Evolutionary conservation across 2,329 filamentous ascomycete species (phyloP).

Genomic region (Huntiella abstrusa): DNA sequence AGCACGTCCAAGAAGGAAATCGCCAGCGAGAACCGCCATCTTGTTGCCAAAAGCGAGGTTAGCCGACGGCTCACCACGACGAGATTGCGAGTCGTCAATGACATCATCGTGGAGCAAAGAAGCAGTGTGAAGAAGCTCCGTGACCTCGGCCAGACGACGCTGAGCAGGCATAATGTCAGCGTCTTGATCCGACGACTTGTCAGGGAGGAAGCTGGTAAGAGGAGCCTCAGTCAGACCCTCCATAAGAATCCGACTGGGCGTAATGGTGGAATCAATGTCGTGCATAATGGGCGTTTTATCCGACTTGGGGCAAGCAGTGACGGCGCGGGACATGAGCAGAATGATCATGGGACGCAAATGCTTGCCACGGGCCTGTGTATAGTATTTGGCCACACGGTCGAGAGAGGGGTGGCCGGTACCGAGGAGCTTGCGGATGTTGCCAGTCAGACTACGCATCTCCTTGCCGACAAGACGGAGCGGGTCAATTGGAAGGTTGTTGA

Average conservation of each 20-base stretch:
- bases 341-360: slow-evolving; percentile 90
- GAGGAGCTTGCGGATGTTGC: slow-evolving; percentile 81
- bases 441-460: slow-evolving; percentile 89
- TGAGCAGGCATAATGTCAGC: slow-evolving; percentile 79
- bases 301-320: slow-evolving; percentile 52
- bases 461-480: slow-evolving; percentile 80
- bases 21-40: slow-evolving; percentile 95
- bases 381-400: slow-evolving; percentile 93
- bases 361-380: slow-evolving; percentile 90
- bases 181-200: slow-evolving; percentile 21
- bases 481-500: slow-evolving; percentile 53
- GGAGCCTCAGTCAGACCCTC: slow-evolving; percentile 53
- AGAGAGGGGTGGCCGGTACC: slow-evolving; percentile 88
- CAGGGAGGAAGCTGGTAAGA: slow-evolving; percentile 25
- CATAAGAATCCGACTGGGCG: slow-evolving; percentile 40
- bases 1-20: slow-evolving; percentile 81
- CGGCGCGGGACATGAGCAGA: slow-evolving; percentile 88
- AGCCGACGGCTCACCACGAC: slow-evolving; percentile 68
- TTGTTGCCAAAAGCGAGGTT: slow-evolving; percentile 97
- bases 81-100: slow-evolving; percentile 76
- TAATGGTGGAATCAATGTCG: slow-evolving; percentile 34
- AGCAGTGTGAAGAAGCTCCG: slow-evolving; percentile 91
- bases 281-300: slow-evolving; percentile 18
- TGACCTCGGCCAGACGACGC: slow-evolving; percentile 82
- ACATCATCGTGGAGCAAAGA: slow-evolving; percentile 96